Conservation (phyloP, 345 rosid genomes). For the Murraya koenigii region DNA sequence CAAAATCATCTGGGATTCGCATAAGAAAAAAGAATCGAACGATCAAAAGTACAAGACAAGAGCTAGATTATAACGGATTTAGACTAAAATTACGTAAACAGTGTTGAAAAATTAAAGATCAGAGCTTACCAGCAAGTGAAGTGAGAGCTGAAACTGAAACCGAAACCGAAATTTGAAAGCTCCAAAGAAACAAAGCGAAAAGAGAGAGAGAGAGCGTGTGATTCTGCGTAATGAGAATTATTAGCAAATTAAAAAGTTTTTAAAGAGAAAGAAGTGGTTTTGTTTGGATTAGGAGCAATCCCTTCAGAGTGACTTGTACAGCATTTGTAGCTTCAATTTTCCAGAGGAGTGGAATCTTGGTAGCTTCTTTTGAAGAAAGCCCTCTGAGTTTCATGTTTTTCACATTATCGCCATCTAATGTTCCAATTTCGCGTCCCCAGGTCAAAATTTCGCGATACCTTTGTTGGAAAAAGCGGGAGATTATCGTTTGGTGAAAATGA, state of each 20-base stretch:
- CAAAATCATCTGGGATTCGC: background rate
- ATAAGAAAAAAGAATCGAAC: background rate
- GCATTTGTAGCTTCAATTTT: constrained; percentile 29
- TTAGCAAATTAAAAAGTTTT: constrained; percentile 11
- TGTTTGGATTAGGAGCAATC: constrained; percentile 22
- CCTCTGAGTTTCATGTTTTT: constrained; percentile 7
- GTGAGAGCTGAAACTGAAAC: constrained; percentile 19
- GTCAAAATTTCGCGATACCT: background rate
- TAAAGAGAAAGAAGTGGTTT: constrained; percentile 10
- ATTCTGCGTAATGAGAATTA: background rate
- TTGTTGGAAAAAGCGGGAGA: background rate
- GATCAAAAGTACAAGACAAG: background rate
- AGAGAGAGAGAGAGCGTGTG: background rate
- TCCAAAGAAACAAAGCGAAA: background rate
- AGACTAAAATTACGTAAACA: background rate
- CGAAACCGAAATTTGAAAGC: background rate
- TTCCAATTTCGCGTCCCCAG: constrained; percentile 2
- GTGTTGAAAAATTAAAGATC: background rate
- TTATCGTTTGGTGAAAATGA: background rate
- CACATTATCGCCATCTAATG: constrained; percentile 11
- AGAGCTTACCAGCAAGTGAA: constrained; percentile 26
- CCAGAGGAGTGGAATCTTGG: constrained; percentile 28
- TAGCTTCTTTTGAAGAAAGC: background rate
- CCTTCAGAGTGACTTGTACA: background rate
- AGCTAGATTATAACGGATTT: background rate